A percentile compares a stretch with the other conserved stretches of the same genome.
Conservation (phyloP, 2,329 filamentous ascomycete species). For the Sclerotinia trifoliorum region DNA sequence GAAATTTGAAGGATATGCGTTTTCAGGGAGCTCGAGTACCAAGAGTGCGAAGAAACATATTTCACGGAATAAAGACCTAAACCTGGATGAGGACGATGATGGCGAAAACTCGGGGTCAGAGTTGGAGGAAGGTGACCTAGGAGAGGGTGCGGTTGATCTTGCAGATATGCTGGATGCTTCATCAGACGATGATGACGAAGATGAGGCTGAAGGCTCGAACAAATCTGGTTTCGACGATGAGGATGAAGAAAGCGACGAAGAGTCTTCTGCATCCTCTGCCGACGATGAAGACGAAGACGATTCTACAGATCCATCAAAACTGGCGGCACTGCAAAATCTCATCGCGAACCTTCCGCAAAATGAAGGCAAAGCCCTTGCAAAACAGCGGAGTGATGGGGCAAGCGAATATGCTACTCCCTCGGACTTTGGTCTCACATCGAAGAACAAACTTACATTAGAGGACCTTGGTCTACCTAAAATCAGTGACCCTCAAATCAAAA, state of each 20-base stretch:
- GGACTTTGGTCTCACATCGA: slow-evolving; percentile 56
- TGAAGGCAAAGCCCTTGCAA: slow-evolving; percentile 31
- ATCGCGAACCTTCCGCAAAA: slow-evolving; percentile 60
- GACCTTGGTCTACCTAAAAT: slow-evolving; percentile 71
- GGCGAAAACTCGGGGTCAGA: slow-evolving; percentile 45
- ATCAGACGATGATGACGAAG: slow-evolving; percentile 73
- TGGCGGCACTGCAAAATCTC: slow-evolving; percentile 65
- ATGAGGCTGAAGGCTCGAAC: slow-evolving; percentile 34
- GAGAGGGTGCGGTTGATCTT: slow-evolving; percentile 43
- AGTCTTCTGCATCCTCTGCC: slow-evolving; percentile 49
- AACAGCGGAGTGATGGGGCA: slow-evolving; percentile 45
- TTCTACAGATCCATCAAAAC: slow-evolving; percentile 47
- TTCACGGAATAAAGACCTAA: slow-evolving; percentile 46
- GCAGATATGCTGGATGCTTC: slow-evolving; percentile 31
- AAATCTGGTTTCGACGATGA: slow-evolving; percentile 47
- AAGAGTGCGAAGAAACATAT: slow-evolving; percentile 52
- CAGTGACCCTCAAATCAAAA: slow-evolving; percentile 73
- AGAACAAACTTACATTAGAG: slow-evolving; percentile 56
- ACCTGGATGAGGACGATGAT: slow-evolving; percentile 50
- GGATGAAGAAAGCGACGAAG: slow-evolving; percentile 54
- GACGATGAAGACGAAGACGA: slow-evolving; percentile 46
- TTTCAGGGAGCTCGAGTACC: slow-evolving; percentile 52
- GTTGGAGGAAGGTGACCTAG: slow-evolving; percentile 68
- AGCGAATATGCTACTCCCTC: slow-evolving; percentile 63
- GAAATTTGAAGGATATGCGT: slow-evolving; percentile 64